phyloP scores from a whole-genome alignment of 2,329 filamentous ascomycete genomes.

The Nemania diffusa region DNA sequence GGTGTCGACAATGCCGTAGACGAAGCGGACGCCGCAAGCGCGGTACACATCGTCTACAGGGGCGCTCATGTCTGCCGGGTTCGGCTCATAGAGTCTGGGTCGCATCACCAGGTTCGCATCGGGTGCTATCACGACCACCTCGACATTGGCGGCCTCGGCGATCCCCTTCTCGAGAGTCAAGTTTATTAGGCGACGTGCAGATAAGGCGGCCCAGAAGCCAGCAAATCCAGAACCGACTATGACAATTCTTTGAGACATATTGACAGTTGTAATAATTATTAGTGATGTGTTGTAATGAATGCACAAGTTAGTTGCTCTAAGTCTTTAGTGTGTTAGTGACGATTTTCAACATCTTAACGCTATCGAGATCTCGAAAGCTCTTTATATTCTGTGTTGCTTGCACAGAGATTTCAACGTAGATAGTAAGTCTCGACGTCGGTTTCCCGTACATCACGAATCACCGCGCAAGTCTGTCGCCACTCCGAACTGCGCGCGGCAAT shows the following conservation, averaged over 20 bases:
- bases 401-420: not conserved
- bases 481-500: conserved; percentile 21
- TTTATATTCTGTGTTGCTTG: conserved; percentile 22
- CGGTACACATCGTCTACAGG: conserved; percentile 34
- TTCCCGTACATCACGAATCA: conserved; percentile 11
- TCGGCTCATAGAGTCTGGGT: conserved; percentile 35
- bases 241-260: conserved; percentile 33
- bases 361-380: not conserved
- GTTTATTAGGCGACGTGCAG: conserved; percentile 32
- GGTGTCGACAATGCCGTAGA: conserved; percentile 31
- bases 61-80: conserved; percentile 30
- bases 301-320: not conserved
- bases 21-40: conserved; percentile 29
- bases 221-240: conserved; percentile 36
- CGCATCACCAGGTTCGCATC: conserved; percentile 31
- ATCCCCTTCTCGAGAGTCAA: conserved; percentile 12
- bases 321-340: not conserved
- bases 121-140: conserved; percentile 33
- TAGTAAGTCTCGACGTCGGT: not conserved
- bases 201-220: conserved; percentile 33
- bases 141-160: conserved; percentile 22
- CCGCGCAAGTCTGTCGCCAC: not conserved
- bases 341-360: not conserved
- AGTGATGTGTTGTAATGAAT: conserved; percentile 1
- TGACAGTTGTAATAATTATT: not conserved